These are phyloP conservation scores for Penicillium sp. DNA, from an alignment of 2,329 filamentous ascomycete species.

Conservation along the genomic window DNA sequence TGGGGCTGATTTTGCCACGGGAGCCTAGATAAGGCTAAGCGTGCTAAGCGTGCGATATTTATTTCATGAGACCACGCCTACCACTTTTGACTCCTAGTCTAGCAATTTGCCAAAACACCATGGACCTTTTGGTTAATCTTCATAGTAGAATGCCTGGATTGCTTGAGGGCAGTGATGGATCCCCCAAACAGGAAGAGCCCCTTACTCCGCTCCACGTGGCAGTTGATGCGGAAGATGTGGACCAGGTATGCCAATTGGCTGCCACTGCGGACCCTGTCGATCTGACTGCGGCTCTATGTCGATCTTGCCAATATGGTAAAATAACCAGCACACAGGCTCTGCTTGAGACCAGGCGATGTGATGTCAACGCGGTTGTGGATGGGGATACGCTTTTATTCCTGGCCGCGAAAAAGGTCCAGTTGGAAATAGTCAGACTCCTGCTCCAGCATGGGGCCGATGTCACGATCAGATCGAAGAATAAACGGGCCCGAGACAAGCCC, in stretches of 20 bases:
- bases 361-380: slow-evolving; percentile 6
- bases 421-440: slow-evolving; percentile 6
- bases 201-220: slow-evolving; percentile 2
- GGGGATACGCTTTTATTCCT: slow-evolving; percentile 11
- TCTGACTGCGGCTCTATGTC: slow-evolving; percentile 7
- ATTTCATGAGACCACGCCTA: background rate
- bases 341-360: slow-evolving; percentile 2
- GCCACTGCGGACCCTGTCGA: slow-evolving; percentile 1
- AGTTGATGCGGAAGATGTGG: slow-evolving; percentile 4
- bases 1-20: background rate
- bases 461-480: background rate
- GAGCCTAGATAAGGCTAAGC: background rate
- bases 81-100: background rate
- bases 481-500: background rate
- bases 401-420: background rate
- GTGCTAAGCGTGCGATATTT: background rate
- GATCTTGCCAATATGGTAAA: slow-evolving; percentile 5
- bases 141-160: background rate
- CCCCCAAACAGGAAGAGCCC: background rate
- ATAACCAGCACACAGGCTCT: background rate
- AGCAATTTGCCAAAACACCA: background rate
- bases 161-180: background rate
- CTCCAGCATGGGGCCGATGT: slow-evolving; percentile 11
- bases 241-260: slow-evolving; percentile 4
- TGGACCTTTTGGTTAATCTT: background rate